Base-by-base conservation (phyloP, 345 rosid genomes). In the Crucihimalaya himalaica region DNA sequence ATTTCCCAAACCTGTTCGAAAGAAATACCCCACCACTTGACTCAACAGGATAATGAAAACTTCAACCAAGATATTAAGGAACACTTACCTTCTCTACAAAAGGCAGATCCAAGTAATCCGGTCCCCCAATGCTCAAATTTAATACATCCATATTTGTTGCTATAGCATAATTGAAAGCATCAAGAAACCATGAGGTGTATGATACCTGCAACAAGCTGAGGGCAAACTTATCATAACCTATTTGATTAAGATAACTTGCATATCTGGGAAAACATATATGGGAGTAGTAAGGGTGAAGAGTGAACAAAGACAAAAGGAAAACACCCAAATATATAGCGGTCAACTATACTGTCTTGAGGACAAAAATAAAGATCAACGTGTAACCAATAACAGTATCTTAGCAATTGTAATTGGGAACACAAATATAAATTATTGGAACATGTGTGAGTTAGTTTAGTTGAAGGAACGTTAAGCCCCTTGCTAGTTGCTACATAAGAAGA, bases 151-250 rank as follows among this genome's bases (percentile, higher is more conserved):
- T 88, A 60, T 89, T 60, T 59, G 87, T 88, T 31, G 98, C 97
- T 51, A 91, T 91, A 65, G 98, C 98, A 82, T 94, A 94, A 78
- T 94, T 94, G 78, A 94, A 94, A 40, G 98, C 97, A 71, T 94
- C 98, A 78, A 92, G 98, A 78, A 94, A 91, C 98, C 98, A 94
- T 50, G 98, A 94, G n/a, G 97, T 89, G 78, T 92, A 94, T 45
- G 98, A 94, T 84, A 94, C 97, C 98, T 94, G 96, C 96, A 94
- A 79, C 79, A 81, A 84, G 96, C 98, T 94, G 93, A 88, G 88
- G 72, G 84, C 77, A 77, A 81, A 86, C 72, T 86, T 88, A 80
- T 94, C 92, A 89, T 83, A 88, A 84, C 82, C 84, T 79, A 67
- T 57, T 37, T 71, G 55, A 68, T 52, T 53, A 70, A 70, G 31